Conservation (phyloP, 116 monocot species). For the Phalaenopsis hybrid region DNA sequence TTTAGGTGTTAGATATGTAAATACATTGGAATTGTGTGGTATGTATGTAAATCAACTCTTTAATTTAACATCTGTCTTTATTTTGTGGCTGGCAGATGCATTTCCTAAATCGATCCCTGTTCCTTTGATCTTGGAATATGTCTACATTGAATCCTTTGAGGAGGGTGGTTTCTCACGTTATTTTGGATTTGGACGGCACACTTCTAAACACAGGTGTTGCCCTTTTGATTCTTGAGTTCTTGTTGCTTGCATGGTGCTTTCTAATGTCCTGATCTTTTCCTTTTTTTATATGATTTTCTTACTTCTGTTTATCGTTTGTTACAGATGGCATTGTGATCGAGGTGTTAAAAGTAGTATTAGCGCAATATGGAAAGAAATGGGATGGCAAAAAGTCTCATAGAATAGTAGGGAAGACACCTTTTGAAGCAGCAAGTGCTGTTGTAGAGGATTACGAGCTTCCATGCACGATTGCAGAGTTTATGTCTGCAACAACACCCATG, state of each 20-base stretch:
- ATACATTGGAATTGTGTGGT: too few relatives aligned
- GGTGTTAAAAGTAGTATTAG: constrained; percentile 55
- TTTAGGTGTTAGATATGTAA: too few relatives aligned
- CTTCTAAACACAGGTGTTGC: constrained; percentile 79
- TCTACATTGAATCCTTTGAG: constrained; percentile 35
- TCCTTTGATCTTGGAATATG: constrained; percentile 17
- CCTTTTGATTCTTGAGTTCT: not conserved
- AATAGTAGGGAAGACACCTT: constrained; percentile 77
- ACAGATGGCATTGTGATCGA: constrained; percentile 72
- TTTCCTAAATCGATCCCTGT: not conserved
- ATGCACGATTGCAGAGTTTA: constrained; percentile 57
- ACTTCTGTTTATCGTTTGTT: constrained; percentile 1
- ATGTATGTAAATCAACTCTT: too few relatives aligned
- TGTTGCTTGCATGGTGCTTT: not conserved
- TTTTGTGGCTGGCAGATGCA: not conserved
- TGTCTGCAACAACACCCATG: constrained; percentile 54
- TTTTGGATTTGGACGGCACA: constrained; percentile 92
- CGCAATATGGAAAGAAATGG: constrained; percentile 73
- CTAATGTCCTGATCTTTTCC: not conserved
- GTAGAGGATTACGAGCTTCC: constrained; percentile 76
- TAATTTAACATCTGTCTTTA: not conserved
- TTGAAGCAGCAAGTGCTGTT: constrained; percentile 61
- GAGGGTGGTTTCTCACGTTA: constrained; percentile 66
- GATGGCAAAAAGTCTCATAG: constrained; percentile 40
- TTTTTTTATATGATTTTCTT: not conserved